Percentiles rank a stretch among this genome's conserved stretches.
Conservation (phyloP, 31 red algal genomes). For the Asparagopsis taxiformis region DNA sequence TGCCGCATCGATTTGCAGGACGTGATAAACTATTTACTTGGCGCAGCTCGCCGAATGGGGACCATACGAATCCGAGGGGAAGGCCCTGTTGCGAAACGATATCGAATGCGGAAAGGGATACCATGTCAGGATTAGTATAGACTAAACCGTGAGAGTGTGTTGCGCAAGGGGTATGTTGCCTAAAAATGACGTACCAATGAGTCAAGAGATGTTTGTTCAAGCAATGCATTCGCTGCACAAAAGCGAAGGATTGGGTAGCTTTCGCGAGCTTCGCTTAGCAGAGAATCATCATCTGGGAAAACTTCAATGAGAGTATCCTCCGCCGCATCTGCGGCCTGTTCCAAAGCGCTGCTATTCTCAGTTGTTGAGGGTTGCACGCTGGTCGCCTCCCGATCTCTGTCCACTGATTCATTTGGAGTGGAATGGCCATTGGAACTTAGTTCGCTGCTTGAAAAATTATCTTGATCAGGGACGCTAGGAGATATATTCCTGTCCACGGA, state of each 20-base stretch:
- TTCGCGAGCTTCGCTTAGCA: slow-evolving; percentile 33
- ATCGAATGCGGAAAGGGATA: neutral
- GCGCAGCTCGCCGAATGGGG: slow-evolving; percentile 37
- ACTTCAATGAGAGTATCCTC: slow-evolving; percentile 48
- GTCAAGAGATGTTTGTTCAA: slow-evolving; percentile 45
- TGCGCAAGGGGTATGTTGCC: neutral
- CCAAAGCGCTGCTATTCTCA: slow-evolving; percentile 9
- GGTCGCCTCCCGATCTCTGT: no score
- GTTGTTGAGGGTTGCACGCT: neutral
- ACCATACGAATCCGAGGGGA: slow-evolving; percentile 59
- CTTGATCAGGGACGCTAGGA: neutral
- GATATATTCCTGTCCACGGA: neutral
- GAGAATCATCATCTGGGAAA: neutral
- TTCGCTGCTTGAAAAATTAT: no score
- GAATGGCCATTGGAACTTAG: neutral
- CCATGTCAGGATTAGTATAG: neutral
- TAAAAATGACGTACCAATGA: slow-evolving; percentile 9
- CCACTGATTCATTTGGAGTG: neutral
- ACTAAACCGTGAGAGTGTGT: no score
- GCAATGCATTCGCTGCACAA: slow-evolving; percentile 35
- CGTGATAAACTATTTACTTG: slow-evolving; percentile 1
- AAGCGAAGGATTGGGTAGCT: slow-evolving; percentile 66
- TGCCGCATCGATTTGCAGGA: slow-evolving; percentile 38
- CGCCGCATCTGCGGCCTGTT: slow-evolving; percentile 34
- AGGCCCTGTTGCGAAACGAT: neutral